Evolutionary conservation across 2,329 filamentous ascomycete species (phyloP).

Genomic region (Pseudogymnoascus sp.): DNA sequence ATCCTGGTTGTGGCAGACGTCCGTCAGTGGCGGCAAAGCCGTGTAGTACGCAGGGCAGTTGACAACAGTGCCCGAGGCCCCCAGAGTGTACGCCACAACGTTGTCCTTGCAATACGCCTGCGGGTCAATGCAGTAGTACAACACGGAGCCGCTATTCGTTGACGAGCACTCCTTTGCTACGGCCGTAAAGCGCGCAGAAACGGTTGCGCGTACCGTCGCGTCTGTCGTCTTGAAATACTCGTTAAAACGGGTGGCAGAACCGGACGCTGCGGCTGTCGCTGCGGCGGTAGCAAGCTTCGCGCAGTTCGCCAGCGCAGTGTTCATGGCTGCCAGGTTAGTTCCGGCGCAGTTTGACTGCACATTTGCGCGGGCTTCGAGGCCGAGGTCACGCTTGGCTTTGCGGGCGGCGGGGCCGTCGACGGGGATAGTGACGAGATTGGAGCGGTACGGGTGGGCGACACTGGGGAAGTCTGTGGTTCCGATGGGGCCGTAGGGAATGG

Average conservation of each 20-base stretch:
- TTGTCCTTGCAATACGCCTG: conserved; percentile 41
- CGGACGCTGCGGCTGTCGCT: conserved; percentile 41
- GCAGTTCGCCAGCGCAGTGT: conserved; percentile 47
- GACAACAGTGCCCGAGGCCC: conserved; percentile 45
- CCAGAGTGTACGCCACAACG: conserved; percentile 55
- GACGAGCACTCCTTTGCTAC: conserved; percentile 49
- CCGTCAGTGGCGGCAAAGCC: conserved; percentile 40
- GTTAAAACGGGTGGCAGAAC: conserved; percentile 40
- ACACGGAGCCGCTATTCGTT: conserved; percentile 38
- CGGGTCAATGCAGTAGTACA: conserved; percentile 52
- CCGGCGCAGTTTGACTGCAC: conserved; percentile 48
- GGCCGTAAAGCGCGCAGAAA: conserved; percentile 43
- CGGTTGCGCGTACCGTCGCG: conserved; percentile 36
- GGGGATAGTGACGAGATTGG: conserved; percentile 49
- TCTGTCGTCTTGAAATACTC: conserved; percentile 58
- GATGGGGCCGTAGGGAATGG: conserved; percentile 46
- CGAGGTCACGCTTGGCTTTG: conserved; percentile 33
- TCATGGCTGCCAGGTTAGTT: conserved; percentile 35
- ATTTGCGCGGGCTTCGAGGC: conserved; percentile 41
- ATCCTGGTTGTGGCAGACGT: conserved; percentile 54
- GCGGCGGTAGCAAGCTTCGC: conserved; percentile 44
- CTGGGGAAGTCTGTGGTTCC: conserved; percentile 46
- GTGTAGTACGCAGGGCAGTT: conserved; percentile 56
- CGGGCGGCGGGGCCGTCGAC: conserved; percentile 50
- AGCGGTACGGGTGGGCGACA: conserved; percentile 44